These are phyloP conservation scores for Leccinum disarticulatum DNA, from an alignment of 768 basidiomycete species.

Conservation along the genomic window DNA sequence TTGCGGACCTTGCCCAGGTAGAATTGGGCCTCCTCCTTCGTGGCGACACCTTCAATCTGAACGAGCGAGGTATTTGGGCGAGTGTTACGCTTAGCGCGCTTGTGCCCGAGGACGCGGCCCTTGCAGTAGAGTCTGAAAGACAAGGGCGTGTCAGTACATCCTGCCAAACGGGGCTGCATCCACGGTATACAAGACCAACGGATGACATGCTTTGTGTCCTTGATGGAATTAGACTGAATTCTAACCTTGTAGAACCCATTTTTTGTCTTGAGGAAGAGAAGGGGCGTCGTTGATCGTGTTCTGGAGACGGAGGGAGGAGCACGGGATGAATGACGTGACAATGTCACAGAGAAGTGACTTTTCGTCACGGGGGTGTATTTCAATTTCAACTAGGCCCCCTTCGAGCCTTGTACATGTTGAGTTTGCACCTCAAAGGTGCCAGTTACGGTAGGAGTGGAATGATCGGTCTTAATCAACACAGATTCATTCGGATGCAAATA, in stretches of 20 bases:
- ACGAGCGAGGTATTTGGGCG: conserved; percentile 94
- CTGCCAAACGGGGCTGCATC: conserved; percentile 12
- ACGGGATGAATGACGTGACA: conserved; percentile 1
- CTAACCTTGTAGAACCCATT: conserved; percentile 85
- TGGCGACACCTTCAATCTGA: conserved; percentile 95
- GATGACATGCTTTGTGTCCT: neutral
- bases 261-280: conserved; percentile 38
- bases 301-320: conserved; percentile 14
- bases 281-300: conserved; percentile 28
- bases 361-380: too few species aligned
- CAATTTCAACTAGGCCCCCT: too few species aligned
- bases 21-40: conserved; percentile 92
- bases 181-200: conserved; percentile 7
- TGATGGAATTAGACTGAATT: conserved; percentile 10
- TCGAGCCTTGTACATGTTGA: too few species aligned
- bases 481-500: too few species aligned
- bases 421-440: too few species aligned
- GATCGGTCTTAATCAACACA: too few species aligned
- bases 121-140: conserved; percentile 83
- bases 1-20: conserved; percentile 94
- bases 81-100: conserved; percentile 96
- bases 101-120: conserved; percentile 97
- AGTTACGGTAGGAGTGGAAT: too few species aligned
- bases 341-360: too few species aligned
- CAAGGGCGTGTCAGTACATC: conserved; percentile 15